Evolutionary conservation across 345 rosid species (phyloP).

Genomic region (Arabidopsis suecica): DNA sequence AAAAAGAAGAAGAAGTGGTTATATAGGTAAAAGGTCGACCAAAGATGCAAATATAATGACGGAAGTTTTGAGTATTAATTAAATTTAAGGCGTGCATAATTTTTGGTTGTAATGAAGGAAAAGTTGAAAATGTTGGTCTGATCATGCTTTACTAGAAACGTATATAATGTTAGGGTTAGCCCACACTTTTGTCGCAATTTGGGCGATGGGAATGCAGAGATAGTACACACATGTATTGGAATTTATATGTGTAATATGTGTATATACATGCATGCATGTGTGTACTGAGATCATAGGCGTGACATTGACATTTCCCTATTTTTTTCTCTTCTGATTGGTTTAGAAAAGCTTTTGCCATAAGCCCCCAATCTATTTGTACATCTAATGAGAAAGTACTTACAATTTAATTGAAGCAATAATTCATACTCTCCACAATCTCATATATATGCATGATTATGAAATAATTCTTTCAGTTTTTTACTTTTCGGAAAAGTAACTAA

Average conservation of each 20-base stretch:
- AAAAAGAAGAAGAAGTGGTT: not conserved
- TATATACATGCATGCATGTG: constrained; percentile 39
- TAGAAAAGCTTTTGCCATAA: constrained; percentile 27
- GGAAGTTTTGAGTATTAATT: constrained; percentile 10
- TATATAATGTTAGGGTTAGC: constrained; percentile 39
- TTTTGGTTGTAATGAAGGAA: constrained; percentile 27
- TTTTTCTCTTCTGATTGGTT: constrained; percentile 30
- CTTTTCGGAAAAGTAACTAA: not conserved
- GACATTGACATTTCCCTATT: constrained; percentile 52
- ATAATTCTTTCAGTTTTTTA: not conserved
- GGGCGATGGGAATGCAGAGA: constrained; percentile 27
- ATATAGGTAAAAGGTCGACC: constrained; percentile 16
- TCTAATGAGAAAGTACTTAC: constrained; percentile 32
- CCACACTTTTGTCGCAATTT: constrained; percentile 46
- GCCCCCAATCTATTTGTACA: constrained; percentile 32
- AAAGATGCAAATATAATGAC: constrained; percentile 2
- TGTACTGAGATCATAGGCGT: constrained; percentile 44
- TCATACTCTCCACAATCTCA: not conserved
- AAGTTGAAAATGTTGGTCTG: constrained; percentile 32
- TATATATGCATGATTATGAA: not conserved
- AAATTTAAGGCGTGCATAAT: constrained; percentile 19
- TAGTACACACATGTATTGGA: constrained; percentile 21
- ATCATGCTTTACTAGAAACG: constrained; percentile 26
- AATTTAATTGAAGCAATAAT: constrained; percentile 26
- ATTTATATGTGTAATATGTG: not conserved